Evolutionary conservation across 1,284 basidiomycete species (phyloP).

Genomic region (Ustilago hordei): DNA sequence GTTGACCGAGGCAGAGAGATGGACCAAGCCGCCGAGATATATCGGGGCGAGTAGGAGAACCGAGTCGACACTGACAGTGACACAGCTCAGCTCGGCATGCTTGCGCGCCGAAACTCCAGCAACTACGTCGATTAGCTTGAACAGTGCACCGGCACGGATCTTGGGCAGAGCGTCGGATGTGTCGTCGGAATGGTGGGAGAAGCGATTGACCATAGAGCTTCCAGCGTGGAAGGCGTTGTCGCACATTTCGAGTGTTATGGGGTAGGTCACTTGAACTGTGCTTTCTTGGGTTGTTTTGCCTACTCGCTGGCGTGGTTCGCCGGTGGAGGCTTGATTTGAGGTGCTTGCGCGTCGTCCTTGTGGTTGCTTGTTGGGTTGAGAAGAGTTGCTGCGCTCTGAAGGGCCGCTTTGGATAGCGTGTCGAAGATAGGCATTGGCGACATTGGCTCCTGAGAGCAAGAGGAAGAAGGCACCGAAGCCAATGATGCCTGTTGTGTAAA

Average conservation of each 20-base stretch:
- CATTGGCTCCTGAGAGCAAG: conserved; percentile 23
- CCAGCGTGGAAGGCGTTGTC: conserved; percentile 43
- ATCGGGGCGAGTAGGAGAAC: conserved; percentile 65
- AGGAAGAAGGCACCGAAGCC: conserved; percentile 32
- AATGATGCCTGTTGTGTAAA: conserved; percentile 30
- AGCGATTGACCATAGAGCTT: conserved; percentile 9
- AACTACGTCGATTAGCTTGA: conserved; percentile 70
- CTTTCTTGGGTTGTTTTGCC: conserved; percentile 50
- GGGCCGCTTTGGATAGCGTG: background rate
- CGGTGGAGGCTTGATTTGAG: background rate
- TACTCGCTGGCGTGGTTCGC: conserved; percentile 3
- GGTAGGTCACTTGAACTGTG: conserved; percentile 56
- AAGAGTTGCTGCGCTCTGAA: background rate
- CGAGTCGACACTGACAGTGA: conserved; percentile 70
- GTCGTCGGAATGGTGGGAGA: conserved; percentile 10
- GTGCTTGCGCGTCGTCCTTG: conserved; percentile 13
- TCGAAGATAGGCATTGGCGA: conserved; percentile 15
- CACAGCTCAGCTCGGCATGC: conserved; percentile 67
- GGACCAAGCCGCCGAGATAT: conserved; percentile 61
- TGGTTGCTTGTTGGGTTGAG: background rate
- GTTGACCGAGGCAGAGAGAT: conserved; percentile 69
- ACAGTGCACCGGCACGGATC: conserved; percentile 69
- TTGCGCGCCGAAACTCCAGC: conserved; percentile 70
- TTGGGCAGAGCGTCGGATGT: conserved; percentile 21
- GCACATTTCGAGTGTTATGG: conserved; percentile 56